These are phyloP conservation scores for Ceratocystis cubensis DNA, from an alignment of 2,329 filamentous ascomycete species.

Conservation along the genomic window DNA sequence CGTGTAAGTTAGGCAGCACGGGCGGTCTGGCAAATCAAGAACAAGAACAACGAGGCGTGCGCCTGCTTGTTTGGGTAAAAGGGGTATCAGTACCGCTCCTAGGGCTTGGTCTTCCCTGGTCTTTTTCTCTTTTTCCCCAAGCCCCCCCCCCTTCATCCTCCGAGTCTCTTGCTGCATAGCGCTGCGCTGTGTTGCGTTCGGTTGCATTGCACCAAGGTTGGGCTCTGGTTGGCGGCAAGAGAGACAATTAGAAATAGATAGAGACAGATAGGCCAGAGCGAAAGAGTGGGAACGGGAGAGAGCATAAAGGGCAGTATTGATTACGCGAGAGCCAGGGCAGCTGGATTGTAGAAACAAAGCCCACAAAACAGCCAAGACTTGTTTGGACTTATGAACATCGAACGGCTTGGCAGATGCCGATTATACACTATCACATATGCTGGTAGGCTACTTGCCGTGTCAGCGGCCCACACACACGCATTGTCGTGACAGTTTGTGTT, in stretches of 20 bases:
- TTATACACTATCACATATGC: background rate
- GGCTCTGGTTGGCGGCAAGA: background rate
- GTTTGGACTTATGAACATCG: background rate
- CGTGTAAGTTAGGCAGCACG: no score
- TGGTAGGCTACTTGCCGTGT: no score
- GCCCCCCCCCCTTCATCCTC: no score
- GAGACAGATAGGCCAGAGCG: background rate
- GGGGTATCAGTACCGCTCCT: slow-evolving; percentile 6
- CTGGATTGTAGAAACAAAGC: no score
- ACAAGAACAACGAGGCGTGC: background rate
- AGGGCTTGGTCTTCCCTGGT: background rate
- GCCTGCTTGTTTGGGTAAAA: slow-evolving; percentile 12
- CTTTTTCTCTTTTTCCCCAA: background rate
- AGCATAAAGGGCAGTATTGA: background rate
- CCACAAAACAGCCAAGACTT: background rate
- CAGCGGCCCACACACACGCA: no score
- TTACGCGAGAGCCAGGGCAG: background rate
- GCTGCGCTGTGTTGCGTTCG: no score
- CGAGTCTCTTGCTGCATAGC: no score
- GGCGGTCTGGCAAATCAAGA: background rate
- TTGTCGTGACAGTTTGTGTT: background rate
- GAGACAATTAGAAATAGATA: background rate
- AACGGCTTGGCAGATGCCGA: slow-evolving; percentile 1
- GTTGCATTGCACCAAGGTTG: no score
- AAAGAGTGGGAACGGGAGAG: background rate